These are phyloP conservation scores for Chrysanthemum seticuspe DNA, from an alignment of 129 eudicot genomes.

Conservation along the genomic window DNA sequence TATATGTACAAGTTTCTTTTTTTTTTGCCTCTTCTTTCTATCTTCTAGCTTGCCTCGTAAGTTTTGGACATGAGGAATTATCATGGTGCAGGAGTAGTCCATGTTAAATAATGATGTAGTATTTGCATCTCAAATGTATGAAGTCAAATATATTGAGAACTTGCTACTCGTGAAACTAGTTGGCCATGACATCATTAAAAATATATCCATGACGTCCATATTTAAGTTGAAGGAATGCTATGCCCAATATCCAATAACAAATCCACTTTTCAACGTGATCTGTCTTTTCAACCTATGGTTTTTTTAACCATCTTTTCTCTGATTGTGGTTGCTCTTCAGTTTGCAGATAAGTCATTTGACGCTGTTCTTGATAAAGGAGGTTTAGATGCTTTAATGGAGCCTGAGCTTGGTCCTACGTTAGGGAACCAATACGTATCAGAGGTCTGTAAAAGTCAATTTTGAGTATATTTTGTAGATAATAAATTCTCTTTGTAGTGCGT, in stretches of 20 bases:
- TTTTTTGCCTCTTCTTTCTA: too few species aligned
- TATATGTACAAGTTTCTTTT: too few species aligned
- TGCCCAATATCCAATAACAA: slow-evolving; percentile 8
- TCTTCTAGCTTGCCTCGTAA: too few species aligned
- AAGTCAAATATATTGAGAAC: too few species aligned
- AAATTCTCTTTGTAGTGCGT: background rate
- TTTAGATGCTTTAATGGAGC: slow-evolving; percentile 98
- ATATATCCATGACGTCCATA: background rate
- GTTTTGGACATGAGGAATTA: too few species aligned
- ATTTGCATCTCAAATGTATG: too few species aligned
- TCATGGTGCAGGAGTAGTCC: too few species aligned
- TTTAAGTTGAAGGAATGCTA: background rate
- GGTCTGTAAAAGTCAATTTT: slow-evolving; percentile 46
- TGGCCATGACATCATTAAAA: slow-evolving; percentile 8
- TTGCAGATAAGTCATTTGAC: slow-evolving; percentile 69
- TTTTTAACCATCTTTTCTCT: slow-evolving; percentile 16
- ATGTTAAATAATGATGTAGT: too few species aligned
- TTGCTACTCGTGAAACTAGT: background rate
- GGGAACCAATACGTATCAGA: slow-evolving; percentile 77
- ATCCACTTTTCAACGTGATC: background rate
- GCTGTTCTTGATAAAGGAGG: slow-evolving; percentile 88
- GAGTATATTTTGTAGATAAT: slow-evolving; percentile 9
- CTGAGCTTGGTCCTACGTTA: slow-evolving; percentile 71
- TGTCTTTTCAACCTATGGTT: background rate
- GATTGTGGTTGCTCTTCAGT: slow-evolving; percentile 46